These are phyloP conservation scores for Mycotypha africana DNA, from an alignment of 371 early-diverging fungal genomes.

Conservation along the genomic window DNA sequence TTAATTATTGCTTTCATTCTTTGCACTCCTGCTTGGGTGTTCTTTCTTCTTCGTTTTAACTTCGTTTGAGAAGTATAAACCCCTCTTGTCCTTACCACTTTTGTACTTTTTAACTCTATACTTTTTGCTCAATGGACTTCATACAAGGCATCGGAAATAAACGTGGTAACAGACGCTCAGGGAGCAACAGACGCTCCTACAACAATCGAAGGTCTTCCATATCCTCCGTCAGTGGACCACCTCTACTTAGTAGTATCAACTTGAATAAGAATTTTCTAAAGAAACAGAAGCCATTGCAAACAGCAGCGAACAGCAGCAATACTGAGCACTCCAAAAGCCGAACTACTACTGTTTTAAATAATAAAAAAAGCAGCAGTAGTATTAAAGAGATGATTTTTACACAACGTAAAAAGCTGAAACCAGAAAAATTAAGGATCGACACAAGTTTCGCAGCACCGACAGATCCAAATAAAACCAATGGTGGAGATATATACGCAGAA, in stretches of 20 bases:
- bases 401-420: no score
- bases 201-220: conserved; percentile 15
- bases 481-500: no score
- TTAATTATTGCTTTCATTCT: background rate
- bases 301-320: no score
- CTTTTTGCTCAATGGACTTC: conserved; percentile 14
- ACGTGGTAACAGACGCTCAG: conserved; percentile 16
- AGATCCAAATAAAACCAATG: no score
- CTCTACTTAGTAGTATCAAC: background rate
- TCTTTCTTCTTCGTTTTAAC: conserved; percentile 1
- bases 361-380: no score
- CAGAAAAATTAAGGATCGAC: conserved; percentile 7
- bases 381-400: no score
- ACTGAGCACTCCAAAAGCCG: no score
- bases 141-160: conserved; percentile 22
- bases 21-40: conserved; percentile 2
- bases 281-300: conserved; percentile 9
- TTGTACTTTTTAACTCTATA: background rate
- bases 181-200: conserved; percentile 13
- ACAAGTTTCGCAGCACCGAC: conserved; percentile 1
- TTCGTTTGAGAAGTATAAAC: no score
- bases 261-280: background rate
- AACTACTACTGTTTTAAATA: no score
- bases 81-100: background rate
- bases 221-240: conserved; percentile 11